Evolutionary conservation across 352 stramenopile genomes (phyloP), one percentile per base, ranked within the genome.

Genomic region (Globisporangium recalcitrans): DNA sequence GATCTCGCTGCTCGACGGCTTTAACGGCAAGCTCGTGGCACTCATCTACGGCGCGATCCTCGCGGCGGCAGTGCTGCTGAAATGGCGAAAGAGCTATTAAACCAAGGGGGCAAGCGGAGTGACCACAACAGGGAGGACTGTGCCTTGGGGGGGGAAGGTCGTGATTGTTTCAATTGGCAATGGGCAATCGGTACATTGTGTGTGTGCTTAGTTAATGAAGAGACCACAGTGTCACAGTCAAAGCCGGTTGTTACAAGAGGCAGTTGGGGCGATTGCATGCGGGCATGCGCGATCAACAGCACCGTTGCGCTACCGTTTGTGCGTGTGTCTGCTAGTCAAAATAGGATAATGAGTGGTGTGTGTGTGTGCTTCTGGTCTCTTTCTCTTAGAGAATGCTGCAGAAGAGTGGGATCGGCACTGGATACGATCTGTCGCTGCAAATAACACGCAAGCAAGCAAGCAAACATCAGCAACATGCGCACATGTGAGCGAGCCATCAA

Each of bases 1-100:
- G 4, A 92, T 92, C 63, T 86, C 79, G 22, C 53, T 91, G 16
- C 67, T 82, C 22, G 67, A 85, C 24, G 85, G 85, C 16, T 91
- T 94, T 46, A 77, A 77, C 61, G 66, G 60, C 11, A 74, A 76
- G 46, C 70, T 94, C 21, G 82, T 92, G 38, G 70, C 76, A 14
- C 54, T 72, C 57, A 70, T 80, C 7, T 94, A 94, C 55, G 78
- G 79, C 10, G 51, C 77, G 1, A 67, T 87, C 24, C 64, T 77
- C 22, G 62, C 73, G 4, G 29, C 78, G 2, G 66, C 68, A 0
- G 60, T 88, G 48, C 65, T 66, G 11, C 74, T 84, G 60, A 73
- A 58, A 44, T 88, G 71, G 67, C 75, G 71, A 62, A 75, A 82
- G 27, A 47, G 67, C 16, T 19, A 73, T 6, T 74, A 64, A 72